A percentile compares a stretch with the other conserved stretches of the same genome.
Evolutionary conservation across 1,284 basidiomycete species (phyloP).

Genomic region (Sporisorium sorghi): DNA sequence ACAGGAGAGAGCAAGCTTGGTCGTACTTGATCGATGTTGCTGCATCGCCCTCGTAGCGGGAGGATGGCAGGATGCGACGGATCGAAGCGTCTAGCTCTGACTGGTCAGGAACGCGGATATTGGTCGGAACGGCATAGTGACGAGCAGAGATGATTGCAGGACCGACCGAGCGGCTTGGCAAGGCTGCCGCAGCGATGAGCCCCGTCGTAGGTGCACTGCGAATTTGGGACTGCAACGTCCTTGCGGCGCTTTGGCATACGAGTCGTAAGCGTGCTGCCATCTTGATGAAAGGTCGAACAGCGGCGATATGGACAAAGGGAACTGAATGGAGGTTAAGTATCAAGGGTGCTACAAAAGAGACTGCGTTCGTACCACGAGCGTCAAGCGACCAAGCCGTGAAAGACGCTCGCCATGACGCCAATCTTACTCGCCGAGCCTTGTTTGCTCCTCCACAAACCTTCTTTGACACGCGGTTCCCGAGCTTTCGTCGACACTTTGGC

Average conservation of each 20-base stretch:
- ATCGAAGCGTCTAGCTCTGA: constrained; percentile 31
- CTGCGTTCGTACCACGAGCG: too few relatives aligned
- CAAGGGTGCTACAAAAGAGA: too few relatives aligned
- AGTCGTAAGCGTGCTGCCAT: constrained; percentile 8
- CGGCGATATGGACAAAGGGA: too few relatives aligned
- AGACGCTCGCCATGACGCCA: not conserved
- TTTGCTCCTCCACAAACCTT: constrained; percentile 20
- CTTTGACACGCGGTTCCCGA: constrained; percentile 7
- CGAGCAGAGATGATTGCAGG: not conserved
- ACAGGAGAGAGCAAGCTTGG: constrained; percentile 25
- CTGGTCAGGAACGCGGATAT: constrained; percentile 18
- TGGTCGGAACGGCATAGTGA: constrained; percentile 22
- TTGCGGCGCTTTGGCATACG: constrained; percentile 6
- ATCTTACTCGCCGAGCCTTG: constrained; percentile 10
- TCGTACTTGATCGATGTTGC: constrained; percentile 17
- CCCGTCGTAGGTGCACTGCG: not conserved
- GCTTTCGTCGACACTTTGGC: not conserved
- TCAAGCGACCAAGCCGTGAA: too few relatives aligned
- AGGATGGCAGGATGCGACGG: constrained; percentile 25
- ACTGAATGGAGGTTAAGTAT: not conserved
- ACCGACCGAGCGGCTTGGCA: not conserved
- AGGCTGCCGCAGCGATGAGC: not conserved
- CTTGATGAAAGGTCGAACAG: not conserved
- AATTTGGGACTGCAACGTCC: not conserved
- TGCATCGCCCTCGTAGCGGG: constrained; percentile 19